These are phyloP conservation scores for Linanthus parryae DNA, from an alignment of 148 eudicot genomes.

Conservation along the genomic window DNA sequence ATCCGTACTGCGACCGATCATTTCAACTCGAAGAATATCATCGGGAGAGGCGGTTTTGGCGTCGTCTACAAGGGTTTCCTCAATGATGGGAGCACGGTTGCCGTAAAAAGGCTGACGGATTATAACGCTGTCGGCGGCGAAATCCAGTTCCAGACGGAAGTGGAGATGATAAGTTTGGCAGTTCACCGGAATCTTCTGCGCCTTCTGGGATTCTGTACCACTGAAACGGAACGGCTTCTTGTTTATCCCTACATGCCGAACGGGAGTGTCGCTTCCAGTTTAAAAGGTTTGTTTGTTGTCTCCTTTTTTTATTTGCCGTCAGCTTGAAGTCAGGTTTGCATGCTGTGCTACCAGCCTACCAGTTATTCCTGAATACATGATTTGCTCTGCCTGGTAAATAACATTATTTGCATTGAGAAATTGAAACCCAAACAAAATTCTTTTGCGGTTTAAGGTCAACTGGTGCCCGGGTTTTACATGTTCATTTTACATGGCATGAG, in stretches of 20 bases:
- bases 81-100: constrained; percentile 67
- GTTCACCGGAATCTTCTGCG: constrained; percentile 83
- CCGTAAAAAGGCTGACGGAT: constrained; percentile 86
- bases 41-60: constrained; percentile 90
- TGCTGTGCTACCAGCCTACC: no score
- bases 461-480: no score
- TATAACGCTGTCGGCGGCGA: constrained; percentile 66
- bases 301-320: no score
- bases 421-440: no score
- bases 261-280: constrained; percentile 87
- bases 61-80: constrained; percentile 74
- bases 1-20: constrained; percentile 74
- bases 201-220: constrained; percentile 76
- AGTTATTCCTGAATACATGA: no score
- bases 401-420: no score
- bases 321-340: not conserved
- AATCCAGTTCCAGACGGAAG: constrained; percentile 86
- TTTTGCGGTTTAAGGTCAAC: no score
- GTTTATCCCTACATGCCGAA: constrained; percentile 85
- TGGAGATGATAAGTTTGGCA: constrained; percentile 83
- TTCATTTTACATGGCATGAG: no score
- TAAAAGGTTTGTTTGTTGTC: constrained; percentile 59
- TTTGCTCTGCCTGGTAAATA: no score
- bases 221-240: constrained; percentile 79
- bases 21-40: constrained; percentile 70